Conservation (phyloP, 2,329 filamentous ascomycete genomes). For the Fusarium devonianum region DNA sequence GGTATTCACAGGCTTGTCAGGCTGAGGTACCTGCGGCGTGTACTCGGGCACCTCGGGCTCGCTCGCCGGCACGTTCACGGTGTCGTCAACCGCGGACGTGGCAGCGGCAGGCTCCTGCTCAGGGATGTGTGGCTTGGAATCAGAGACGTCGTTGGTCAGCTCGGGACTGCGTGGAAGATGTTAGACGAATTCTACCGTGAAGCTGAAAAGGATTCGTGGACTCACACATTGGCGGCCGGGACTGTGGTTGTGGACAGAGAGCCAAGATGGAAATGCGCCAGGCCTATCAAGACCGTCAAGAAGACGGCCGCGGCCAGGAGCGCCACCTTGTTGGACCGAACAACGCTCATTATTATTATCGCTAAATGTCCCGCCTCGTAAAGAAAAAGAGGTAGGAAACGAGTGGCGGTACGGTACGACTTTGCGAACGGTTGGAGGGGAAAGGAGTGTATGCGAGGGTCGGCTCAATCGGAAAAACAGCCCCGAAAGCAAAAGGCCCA, state of each 20-base stretch:
- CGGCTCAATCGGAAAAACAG: background rate
- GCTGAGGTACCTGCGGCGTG: no score
- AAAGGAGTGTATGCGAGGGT: background rate
- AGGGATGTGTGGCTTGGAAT: background rate
- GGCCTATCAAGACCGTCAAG: conserved; percentile 19
- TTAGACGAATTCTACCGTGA: background rate
- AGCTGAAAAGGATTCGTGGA: background rate
- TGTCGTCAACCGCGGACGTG: background rate
- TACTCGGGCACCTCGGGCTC: background rate
- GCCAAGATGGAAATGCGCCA: conserved; percentile 12
- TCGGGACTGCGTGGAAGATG: background rate
- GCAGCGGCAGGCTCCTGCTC: background rate
- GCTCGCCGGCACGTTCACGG: background rate
- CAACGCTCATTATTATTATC: conserved; percentile 7
- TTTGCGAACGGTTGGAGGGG: background rate
- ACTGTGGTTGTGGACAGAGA: background rate
- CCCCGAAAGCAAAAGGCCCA: background rate
- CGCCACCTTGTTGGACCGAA: conserved; percentile 16
- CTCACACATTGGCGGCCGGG: background rate
- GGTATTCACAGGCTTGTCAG: background rate
- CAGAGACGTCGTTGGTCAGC: no score
- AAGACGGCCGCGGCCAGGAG: conserved; percentile 13
- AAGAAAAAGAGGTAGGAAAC: background rate
- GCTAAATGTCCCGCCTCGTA: conserved; percentile 2
- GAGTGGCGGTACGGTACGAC: background rate